Base-by-base conservation (phyloP, 768 basidiomycete species). In the Fistulinella prunicolor region DNA sequence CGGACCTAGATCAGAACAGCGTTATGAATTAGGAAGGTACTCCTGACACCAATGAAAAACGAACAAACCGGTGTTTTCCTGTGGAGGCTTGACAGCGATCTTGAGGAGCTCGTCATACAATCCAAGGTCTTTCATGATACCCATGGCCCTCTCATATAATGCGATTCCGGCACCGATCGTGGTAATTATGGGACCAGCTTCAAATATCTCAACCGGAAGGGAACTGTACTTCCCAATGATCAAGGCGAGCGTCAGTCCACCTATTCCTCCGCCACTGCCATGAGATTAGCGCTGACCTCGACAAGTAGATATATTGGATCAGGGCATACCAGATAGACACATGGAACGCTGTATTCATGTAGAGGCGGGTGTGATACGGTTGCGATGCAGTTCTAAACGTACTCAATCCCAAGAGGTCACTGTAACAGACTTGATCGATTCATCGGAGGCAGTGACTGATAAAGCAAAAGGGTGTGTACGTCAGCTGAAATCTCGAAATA, bases 141-240 rank as follows among this genome's bases (percentile, higher is more conserved):
- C 67, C 71, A 71, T 71, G 67, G 55, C 61, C 69, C 80, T 74
- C 22, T 72, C 70, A 54, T 72, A 82, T 9, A 83, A 51, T 3
- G 60, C 64, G 37, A 79, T 70, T 1, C 76, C 76, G 19, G 75
- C 76, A 8, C 77, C 76, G 36, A 73, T 61, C 35, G 74, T 72
- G 3, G 67, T 65, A 26, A 78, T 65, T 19, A 57, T 56, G 0
- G 69, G 53, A 3, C 73, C 62, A 9, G 72, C 65, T 44, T 78
- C 76, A 51, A 73, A 78, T 13, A 78, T 51, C n/a, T 71, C 66
- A 5, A 77, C 60, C 1, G 69, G 60, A 8, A 68, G 50, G 2
- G 51, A 55, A 41, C 47, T 50, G 36, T 59, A 47, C 41, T 63
- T 62, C 1, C 53, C 53, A 16, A 73, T 49, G 0, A 65, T 62